Percentiles rank a stretch among this genome's conserved stretches.
Conservation (phyloP, 129 eudicot genomes). For the Pulicaria dysenterica region DNA sequence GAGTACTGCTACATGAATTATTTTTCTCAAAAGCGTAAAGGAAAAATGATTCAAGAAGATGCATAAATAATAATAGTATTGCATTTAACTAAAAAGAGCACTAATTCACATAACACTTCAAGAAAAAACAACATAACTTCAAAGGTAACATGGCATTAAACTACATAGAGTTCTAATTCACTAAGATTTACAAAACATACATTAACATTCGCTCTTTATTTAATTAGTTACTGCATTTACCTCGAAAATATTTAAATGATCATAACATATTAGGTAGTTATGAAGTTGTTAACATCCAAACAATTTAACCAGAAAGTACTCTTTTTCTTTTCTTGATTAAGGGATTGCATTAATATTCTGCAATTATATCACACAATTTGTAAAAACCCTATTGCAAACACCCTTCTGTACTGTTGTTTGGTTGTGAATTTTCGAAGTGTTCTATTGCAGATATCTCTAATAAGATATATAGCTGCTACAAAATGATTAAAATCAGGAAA, state of each 20-base stretch:
- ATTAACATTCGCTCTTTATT: not conserved
- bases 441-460: not conserved
- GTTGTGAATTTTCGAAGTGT: not conserved
- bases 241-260: not conserved
- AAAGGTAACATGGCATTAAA: conserved; percentile 1
- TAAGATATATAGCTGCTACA: no score
- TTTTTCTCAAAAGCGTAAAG: not conserved
- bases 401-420: not conserved
- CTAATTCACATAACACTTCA: not conserved
- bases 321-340: not conserved
- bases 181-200: not conserved
- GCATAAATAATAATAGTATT: not conserved
- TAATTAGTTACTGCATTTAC: not conserved
- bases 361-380: not conserved
- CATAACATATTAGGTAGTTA: not conserved
- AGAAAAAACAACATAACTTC: not conserved
- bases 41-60: conserved; percentile 3
- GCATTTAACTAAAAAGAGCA: not conserved
- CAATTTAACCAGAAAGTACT: not conserved
- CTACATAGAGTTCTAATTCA: not conserved
- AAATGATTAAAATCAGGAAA: no score
- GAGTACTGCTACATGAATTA: not conserved
- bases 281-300: not conserved
- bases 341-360: not conserved
- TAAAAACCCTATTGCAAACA: not conserved